A percentile compares a stretch with the other conserved stretches of the same genome.
These are phyloP conservation scores for Firmiana major DNA, from an alignment of 345 rosid species.

Conservation along the genomic window DNA sequence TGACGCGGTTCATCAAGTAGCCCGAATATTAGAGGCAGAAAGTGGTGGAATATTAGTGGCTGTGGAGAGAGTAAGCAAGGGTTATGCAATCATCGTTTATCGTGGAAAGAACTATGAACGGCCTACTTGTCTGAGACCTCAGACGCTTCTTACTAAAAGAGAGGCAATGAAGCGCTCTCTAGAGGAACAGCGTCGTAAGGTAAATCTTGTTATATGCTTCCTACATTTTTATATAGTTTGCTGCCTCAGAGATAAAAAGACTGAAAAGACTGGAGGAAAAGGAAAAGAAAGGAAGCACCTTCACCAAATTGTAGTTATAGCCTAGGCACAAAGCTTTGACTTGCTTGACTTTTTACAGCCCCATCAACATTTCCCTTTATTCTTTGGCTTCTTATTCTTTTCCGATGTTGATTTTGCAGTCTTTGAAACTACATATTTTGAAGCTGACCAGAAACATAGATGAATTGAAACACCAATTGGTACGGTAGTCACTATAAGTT, in stretches of 20 bases:
- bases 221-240: not conserved
- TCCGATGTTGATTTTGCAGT: slow-evolving; percentile 45
- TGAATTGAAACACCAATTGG: slow-evolving; percentile 58
- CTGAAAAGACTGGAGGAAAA: not conserved
- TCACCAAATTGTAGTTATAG: not conserved
- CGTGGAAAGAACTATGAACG: slow-evolving; percentile 90
- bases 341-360: not conserved
- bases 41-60: slow-evolving; percentile 91
- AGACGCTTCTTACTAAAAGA: slow-evolving; percentile 69
- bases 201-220: slow-evolving; percentile 24
- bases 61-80: slow-evolving; percentile 80
- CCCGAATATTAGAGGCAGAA: slow-evolving; percentile 69
- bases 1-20: slow-evolving; percentile 60
- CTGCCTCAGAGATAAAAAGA: not conserved
- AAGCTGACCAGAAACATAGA: slow-evolving; percentile 65
- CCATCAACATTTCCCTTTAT: not conserved
- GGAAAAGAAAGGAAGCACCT: not conserved
- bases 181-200: slow-evolving; percentile 84
- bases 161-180: slow-evolving; percentile 75
- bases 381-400: slow-evolving; percentile 14
- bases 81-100: slow-evolving; percentile 79
- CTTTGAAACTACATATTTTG: slow-evolving; percentile 85
- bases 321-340: not conserved
- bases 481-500: slow-evolving; percentile 30
- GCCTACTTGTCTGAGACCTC: slow-evolving; percentile 74